Base-by-base conservation (phyloP, 2,329 filamentous ascomycete species). In the Fusarium heterosporum region DNA sequence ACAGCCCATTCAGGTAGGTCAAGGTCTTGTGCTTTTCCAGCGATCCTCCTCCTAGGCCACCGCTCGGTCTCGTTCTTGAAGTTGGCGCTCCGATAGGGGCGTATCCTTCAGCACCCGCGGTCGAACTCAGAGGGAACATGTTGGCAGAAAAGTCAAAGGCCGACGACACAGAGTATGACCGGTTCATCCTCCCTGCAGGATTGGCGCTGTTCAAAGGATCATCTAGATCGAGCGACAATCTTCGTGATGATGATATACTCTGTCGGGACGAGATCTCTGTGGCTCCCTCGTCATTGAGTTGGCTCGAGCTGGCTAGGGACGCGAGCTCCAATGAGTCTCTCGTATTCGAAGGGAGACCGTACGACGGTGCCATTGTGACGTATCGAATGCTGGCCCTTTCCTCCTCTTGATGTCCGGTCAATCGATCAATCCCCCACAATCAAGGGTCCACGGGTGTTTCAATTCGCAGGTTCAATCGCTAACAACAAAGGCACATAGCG, bases 311-410 rank as follows among this genome's bases (percentile, higher is more conserved):
- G 61, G 95, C 96, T 67, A 99, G 89, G 52, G 94, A 97, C 62
- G 94, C 96, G 59, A 99, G 90, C 83, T 99, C 96, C 75, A 99
- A 89, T 45, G 95, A 98, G 84, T 99, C 96, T 81, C 96, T 92
- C 64, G 88, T 78, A 66, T 81, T 79, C 68, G 80, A 76, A 67
- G 81, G 80, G 56, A 81, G 77, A 72, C 76, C 79, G 68, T 79
- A 76, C 8, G 64, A 61, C 74, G 78, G 75, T 83, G 84, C 70
- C 78, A 77, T 61, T 75, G 72, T 66, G 79, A 76, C 78, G 80
- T 40, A 9, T 22, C 34, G n/a, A 28, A 38, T 17, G 19, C 19
- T 39, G 59, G 36, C 54, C 36, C 39, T 56, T 42, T 55, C 54
- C 57, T 48, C 64, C 41, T 45, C 46, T 60, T 53, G 16, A 30